Evolutionary conservation across 2,329 filamentous ascomycete genomes (phyloP).

Genomic region (Xylariaceae sp.): DNA sequence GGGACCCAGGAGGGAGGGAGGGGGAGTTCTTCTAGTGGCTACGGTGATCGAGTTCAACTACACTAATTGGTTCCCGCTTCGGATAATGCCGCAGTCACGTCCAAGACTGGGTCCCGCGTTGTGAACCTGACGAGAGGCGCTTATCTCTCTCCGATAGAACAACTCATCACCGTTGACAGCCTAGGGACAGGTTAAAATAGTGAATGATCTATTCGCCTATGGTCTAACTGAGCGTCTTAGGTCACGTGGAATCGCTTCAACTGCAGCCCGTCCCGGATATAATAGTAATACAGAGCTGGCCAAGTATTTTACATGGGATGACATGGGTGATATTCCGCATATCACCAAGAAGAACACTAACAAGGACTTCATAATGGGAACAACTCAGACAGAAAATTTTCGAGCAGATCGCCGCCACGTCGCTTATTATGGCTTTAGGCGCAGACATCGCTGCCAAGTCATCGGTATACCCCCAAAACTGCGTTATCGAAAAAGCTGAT

Average conservation of each 20-base stretch:
- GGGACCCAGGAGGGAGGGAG: too few relatives aligned
- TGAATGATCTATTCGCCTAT: not conserved
- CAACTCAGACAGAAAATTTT: not conserved
- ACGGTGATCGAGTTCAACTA: too few relatives aligned
- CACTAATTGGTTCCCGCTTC: slow-evolving; percentile 53
- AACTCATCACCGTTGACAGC: too few relatives aligned
- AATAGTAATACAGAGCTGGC: not conserved
- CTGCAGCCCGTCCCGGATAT: not conserved
- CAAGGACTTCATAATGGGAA: not conserved
- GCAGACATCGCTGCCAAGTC: slow-evolving; percentile 41
- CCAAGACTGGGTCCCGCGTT: slow-evolving; percentile 41
- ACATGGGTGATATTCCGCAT: not conserved
- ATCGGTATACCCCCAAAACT: slow-evolving; percentile 41
- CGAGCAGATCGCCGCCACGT: not conserved
- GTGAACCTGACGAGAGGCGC: not conserved
- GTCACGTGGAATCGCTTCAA: not conserved
- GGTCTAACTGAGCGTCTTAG: not conserved
- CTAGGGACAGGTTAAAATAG: not conserved
- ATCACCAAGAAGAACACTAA: not conserved
- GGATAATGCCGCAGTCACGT: slow-evolving; percentile 42
- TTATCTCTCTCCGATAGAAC: too few relatives aligned
- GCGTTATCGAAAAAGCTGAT: slow-evolving; percentile 42
- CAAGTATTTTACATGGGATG: not conserved
- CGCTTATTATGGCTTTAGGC: not conserved
- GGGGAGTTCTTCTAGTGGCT: too few relatives aligned